These are phyloP conservation scores for Leishmania guyanensis DNA, from an alignment of 208 protist genomes.

Conservation along the genomic window DNA sequence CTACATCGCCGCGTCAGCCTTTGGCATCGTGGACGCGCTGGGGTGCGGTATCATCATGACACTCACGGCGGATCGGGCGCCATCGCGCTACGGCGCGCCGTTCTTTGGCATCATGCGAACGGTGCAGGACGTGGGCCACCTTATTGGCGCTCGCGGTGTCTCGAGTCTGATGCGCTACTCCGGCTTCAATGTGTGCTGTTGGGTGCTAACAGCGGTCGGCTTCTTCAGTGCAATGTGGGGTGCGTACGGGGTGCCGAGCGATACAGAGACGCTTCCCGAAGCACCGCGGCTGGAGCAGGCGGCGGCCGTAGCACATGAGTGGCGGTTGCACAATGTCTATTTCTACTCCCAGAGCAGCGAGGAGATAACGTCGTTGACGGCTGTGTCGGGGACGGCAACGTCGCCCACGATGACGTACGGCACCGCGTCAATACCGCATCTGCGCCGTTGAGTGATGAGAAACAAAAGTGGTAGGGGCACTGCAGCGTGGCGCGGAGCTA, in stretches of 20 bases:
- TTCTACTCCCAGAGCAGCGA: constrained; percentile 12
- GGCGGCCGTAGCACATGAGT: constrained; percentile 1
- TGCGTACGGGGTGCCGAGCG: constrained; percentile 43
- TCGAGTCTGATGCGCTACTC: constrained; percentile 39
- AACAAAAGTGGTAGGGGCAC: neutral
- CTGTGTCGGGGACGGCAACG: neutral
- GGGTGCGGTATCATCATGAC: constrained; percentile 87
- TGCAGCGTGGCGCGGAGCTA: neutral
- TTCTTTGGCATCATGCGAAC: constrained; percentile 90
- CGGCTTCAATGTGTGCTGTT: constrained; percentile 47
- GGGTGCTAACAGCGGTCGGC: constrained; percentile 45
- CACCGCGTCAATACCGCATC: neutral
- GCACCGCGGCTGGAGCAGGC: constrained; percentile 31
- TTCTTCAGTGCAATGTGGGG: constrained; percentile 58
- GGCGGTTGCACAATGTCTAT: neutral
- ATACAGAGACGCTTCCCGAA: constrained; percentile 25
- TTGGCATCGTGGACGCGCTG: constrained; percentile 74
- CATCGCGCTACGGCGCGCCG: constrained; percentile 45
- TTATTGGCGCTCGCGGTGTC: constrained; percentile 49
- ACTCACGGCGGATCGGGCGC: constrained; percentile 69
- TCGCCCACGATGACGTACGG: constrained; percentile 13
- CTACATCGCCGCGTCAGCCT: constrained; percentile 48
- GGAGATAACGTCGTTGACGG: constrained; percentile 16
- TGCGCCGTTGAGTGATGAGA: neutral
- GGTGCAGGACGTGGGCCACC: constrained; percentile 78